Evolutionary conservation across 495 filamentous ascomycete species (phyloP), one percentile per base, ranked within the genome.

Genomic region (Penicillium longicatenatum): DNA sequence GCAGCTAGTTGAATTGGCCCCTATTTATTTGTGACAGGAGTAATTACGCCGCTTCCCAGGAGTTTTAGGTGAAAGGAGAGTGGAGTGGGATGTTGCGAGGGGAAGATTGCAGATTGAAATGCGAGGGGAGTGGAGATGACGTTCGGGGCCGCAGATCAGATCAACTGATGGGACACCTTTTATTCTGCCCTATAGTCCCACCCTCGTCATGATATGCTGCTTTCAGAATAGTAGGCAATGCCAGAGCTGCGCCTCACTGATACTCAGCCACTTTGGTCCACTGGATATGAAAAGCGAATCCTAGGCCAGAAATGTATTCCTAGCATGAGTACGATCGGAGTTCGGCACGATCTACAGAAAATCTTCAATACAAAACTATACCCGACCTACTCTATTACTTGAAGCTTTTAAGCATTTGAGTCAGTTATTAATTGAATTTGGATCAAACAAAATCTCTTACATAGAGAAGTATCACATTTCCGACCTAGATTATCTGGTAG

Each of bases 151-250:
- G 37, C 16, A 39, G 37, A 39, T 39, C 37, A 5, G 37, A 39
- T 39, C 14, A 39, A 39, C 37, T 35, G 31, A 35, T 35, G 37
- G 37, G 37, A 16, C 37, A 17, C 4, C 16, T 39, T 39, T 39
- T 39, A 39, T 39, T 39, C 37, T 39, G 37, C 37, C 37, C 37
- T 39, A 39, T 17, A 39, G 37, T 39, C 37, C 37, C 37, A 39
- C 37, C 37, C 6, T 39, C 37, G 37, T 39, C 37, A 39, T 39
- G 37, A 39, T 4, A 39, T 39, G 37, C 31, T 35, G 31, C 5
- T 16, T 39, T 7, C 12, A 39, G 37, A 39, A 37, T 37, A 37
- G 33, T n/a, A n/a, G 37, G 16, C 37, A 39, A 39, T 39, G 37
- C 16, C 12, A n/a, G 14, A 39, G 37, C 37, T 39, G 37, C 37